A percentile compares a stretch with the other conserved stretches of the same genome.
phyloP scores from a whole-genome alignment of 192 early-diverging fungal species.

The Coemansia asiatica region DNA sequence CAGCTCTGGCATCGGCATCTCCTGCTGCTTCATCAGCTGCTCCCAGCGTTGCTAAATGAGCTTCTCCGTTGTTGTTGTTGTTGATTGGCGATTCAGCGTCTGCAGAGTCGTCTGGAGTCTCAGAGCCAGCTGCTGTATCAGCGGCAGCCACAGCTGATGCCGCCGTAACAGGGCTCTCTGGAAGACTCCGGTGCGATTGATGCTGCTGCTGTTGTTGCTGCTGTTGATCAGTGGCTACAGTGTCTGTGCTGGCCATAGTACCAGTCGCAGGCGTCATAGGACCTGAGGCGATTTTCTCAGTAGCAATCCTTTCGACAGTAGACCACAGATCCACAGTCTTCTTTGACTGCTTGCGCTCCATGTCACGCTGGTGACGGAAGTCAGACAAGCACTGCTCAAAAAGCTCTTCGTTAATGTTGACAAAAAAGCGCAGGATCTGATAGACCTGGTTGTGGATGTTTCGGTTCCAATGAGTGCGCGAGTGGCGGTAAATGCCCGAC shows the following conservation, averaged over 20 bases:
- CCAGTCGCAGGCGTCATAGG: neutral
- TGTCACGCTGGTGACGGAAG: constrained; percentile 85
- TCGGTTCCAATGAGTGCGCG: constrained; percentile 98
- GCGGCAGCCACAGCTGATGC: constrained; percentile 1
- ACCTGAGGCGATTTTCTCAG: constrained; percentile 16
- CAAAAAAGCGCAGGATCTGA: constrained; percentile 95
- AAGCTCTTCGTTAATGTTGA: constrained; percentile 91
- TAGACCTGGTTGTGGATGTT: constrained; percentile 97
- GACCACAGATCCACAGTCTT: constrained; percentile 82
- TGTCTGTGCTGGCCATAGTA: neutral
- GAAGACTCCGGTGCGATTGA: constrained; percentile 1
- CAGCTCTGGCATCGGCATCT: neutral
- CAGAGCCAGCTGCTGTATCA: neutral
- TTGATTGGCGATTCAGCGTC: neutral
- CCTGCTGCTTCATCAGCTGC: neutral
- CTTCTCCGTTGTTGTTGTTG: neutral
- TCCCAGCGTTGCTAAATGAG: neutral
- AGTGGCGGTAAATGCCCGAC: constrained; percentile 89
- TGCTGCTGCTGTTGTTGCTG: neutral
- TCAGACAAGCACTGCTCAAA: constrained; percentile 96
- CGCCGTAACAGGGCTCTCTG: neutral
- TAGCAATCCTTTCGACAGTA: constrained; percentile 63
- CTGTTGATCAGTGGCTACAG: neutral
- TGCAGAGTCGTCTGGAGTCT: neutral
- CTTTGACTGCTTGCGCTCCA: constrained; percentile 78